Evolutionary conservation across 75 land plant genomes (phyloP).

Genomic region (Pinus taeda): DNA sequence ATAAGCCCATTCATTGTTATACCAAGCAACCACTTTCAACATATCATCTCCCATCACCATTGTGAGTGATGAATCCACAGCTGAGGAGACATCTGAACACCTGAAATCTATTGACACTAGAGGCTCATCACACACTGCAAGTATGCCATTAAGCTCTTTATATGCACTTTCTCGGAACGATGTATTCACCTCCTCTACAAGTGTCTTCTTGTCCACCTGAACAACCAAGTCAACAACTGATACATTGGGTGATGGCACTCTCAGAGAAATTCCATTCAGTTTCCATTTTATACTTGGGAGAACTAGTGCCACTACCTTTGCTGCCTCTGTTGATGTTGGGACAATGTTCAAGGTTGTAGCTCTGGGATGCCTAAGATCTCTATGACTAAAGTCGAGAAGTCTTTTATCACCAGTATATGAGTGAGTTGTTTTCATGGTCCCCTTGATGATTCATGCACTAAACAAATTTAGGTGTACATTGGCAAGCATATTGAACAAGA

Average conservation of each 20-base stretch:
- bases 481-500: too few relatives aligned
- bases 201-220: slow-evolving; percentile 88
- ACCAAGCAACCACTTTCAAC: slow-evolving; percentile 88
- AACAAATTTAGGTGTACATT: too few relatives aligned
- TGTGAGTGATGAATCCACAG: slow-evolving; percentile 66
- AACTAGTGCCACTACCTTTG: slow-evolving; percentile 92
- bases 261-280: slow-evolving; percentile 93
- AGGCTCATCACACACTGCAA: slow-evolving; percentile 77
- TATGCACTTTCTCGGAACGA: slow-evolving; percentile 83
- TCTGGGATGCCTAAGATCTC: slow-evolving; percentile 91
- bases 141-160: slow-evolving; percentile 58
- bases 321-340: slow-evolving; percentile 96
- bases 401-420: slow-evolving; percentile 98
- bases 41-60: slow-evolving; percentile 90
- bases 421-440: slow-evolving; percentile 98
- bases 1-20: slow-evolving; percentile 85
- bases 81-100: slow-evolving; percentile 72
- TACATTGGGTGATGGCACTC: slow-evolving; percentile 95
- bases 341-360: too few relatives aligned
- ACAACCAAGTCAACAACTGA: slow-evolving; percentile 94
- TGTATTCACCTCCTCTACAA: slow-evolving; percentile 94
- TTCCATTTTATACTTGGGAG: slow-evolving; percentile 92
- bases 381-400: slow-evolving; percentile 88
- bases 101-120: slow-evolving; percentile 77
- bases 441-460: slow-evolving; percentile 89